phyloP scores from a whole-genome alignment of 2,329 filamentous ascomycete species.

The Talaromyces atroroseus region DNA sequence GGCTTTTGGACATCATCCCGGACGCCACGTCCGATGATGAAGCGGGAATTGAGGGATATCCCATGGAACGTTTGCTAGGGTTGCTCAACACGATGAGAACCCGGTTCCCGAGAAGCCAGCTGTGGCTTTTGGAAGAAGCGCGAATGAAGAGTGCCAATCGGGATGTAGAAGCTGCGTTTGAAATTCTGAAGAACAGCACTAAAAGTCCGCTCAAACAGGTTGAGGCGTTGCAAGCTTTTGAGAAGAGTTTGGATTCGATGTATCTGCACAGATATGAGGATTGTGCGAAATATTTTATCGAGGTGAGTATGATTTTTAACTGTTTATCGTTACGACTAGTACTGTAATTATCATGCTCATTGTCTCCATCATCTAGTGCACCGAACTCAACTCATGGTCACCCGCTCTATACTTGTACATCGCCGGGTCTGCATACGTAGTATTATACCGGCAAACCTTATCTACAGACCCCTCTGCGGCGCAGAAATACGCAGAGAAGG shows the following conservation, averaged over 20 bases:
- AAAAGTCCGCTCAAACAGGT: constrained; percentile 80
- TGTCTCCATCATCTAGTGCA: constrained; percentile 44
- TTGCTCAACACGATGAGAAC: constrained; percentile 69
- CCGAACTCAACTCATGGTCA: constrained; percentile 85
- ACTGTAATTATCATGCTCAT: neutral
- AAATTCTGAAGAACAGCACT: constrained; percentile 55
- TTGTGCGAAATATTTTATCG: constrained; percentile 68
- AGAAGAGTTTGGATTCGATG: constrained; percentile 72
- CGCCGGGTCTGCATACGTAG: constrained; percentile 70
- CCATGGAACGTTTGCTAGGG: constrained; percentile 58
- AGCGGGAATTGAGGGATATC: constrained; percentile 64
- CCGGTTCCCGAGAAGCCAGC: constrained; percentile 71
- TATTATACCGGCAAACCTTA: constrained; percentile 61
- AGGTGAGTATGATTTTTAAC: constrained; percentile 31
- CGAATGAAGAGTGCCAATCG: constrained; percentile 65
- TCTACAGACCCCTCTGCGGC: constrained; percentile 40
- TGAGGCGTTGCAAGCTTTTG: constrained; percentile 77
- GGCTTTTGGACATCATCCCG: constrained; percentile 81
- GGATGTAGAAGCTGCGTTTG: constrained; percentile 62
- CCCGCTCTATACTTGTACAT: constrained; percentile 87
- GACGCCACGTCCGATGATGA: constrained; percentile 39
- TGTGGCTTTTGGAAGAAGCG: constrained; percentile 88
- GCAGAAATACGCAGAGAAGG: constrained; percentile 54
- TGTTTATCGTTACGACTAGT: neutral
- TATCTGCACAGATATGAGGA: constrained; percentile 70